A percentile compares a stretch with the other conserved stretches of the same genome.
phyloP scores from a whole-genome alignment of 106 monocot species.

The Phalaenopsis aphrodite region DNA sequence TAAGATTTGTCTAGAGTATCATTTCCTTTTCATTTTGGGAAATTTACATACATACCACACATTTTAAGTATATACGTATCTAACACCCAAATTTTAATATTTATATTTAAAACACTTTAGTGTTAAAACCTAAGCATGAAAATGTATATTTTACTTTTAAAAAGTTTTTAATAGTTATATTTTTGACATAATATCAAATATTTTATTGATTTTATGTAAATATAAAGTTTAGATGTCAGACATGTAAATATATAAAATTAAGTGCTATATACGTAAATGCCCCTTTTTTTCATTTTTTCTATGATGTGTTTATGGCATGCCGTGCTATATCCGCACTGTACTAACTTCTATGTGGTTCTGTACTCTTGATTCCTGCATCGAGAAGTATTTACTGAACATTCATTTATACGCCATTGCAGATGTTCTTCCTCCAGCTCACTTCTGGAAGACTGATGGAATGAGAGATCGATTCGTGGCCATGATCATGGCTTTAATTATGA shows the following conservation, averaged over 20 bases:
- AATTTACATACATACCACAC: too few relatives aligned
- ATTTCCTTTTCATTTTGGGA: neutral
- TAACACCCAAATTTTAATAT: too few relatives aligned
- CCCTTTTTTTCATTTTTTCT: neutral
- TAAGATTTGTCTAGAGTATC: neutral
- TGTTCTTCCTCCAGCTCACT: neutral
- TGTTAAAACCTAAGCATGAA: too few relatives aligned
- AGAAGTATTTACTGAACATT: neutral
- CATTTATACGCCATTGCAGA: neutral
- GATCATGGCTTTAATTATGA: constrained; percentile 1
- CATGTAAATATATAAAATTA: too few relatives aligned
- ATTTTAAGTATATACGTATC: too few relatives aligned
- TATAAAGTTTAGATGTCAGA: too few relatives aligned
- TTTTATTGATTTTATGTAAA: too few relatives aligned
- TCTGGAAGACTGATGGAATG: neutral
- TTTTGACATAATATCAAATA: too few relatives aligned
- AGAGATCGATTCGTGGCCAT: constrained; percentile 2
- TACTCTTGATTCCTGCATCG: neutral
- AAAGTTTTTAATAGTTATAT: too few relatives aligned
- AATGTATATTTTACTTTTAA: too few relatives aligned
- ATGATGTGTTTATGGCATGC: neutral
- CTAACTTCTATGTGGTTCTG: neutral
- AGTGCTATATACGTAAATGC: too few relatives aligned
- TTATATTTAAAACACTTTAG: too few relatives aligned
- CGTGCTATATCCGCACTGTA: neutral